phyloP scores from a whole-genome alignment of 768 basidiomycete genomes.

The Kwoniella mangroviensis region DNA sequence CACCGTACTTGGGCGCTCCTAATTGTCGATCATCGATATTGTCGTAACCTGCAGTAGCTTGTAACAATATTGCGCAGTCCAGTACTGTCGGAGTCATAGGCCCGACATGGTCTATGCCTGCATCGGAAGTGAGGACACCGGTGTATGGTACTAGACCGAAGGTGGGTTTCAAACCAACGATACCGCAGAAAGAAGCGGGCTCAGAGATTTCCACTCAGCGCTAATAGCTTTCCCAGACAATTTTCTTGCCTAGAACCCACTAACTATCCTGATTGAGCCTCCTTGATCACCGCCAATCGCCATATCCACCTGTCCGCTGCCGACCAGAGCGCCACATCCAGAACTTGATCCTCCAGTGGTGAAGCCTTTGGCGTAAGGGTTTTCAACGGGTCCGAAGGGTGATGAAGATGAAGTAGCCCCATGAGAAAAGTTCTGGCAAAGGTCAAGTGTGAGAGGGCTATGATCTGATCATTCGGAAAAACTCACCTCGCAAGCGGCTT shows the following conservation, averaged over 20 bases:
- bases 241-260: conserved; percentile 1
- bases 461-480: neutral
- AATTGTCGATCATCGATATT: conserved; percentile 61
- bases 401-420: conserved; percentile 59
- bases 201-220: conserved; percentile 6
- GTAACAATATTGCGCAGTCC: conserved; percentile 60
- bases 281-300: conserved; percentile 64
- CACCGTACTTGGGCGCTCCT: conserved; percentile 55
- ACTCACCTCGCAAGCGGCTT: conserved; percentile 59
- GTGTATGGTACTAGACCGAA: conserved; percentile 63
- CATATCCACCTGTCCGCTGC: conserved; percentile 60
- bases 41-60: conserved; percentile 62
- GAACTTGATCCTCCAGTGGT: conserved; percentile 62
- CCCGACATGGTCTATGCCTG: conserved; percentile 61
- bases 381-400: conserved; percentile 60
- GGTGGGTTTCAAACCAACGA: conserved; percentile 61
- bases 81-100: conserved; percentile 57
- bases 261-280: conserved; percentile 60
- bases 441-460: neutral
- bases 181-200: conserved; percentile 61
- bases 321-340: conserved; percentile 61
- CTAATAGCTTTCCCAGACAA: neutral
- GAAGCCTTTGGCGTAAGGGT: conserved; percentile 60
- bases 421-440: conserved; percentile 56
- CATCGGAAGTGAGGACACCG: conserved; percentile 60